Base-by-base conservation (phyloP, 192 early-diverging fungal species). In the Coemansia sp. region DNA sequence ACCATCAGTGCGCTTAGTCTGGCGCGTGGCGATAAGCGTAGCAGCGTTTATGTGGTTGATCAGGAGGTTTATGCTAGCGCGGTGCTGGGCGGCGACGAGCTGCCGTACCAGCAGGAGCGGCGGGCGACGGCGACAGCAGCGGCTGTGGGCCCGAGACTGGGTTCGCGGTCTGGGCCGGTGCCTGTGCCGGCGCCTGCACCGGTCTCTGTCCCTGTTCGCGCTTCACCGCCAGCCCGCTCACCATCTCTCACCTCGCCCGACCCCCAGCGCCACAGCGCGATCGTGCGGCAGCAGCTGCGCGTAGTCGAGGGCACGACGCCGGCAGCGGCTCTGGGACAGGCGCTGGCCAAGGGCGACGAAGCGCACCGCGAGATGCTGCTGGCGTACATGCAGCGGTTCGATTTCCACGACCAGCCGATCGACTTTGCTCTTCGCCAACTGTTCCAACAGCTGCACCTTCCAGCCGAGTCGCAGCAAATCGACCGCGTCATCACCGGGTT, bases 401-500 rank as follows among this genome's bases (percentile, higher is more conserved):
- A 87, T 65, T 90, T 90, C 73, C 57, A 68, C 50, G 73, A 85
- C 20, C 83, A 86, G 72, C 86, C 89, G 2, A 76, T 90, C 25
- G 89, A 90, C 70, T 71, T 89, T 51, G 87, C 89, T 5, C 79
- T 90, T 54, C 78, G 92, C 61, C 88, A 87, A 77, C 83, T 93
- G 45, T 78, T 94, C 55, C 82, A 86, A 45, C 83, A 88, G 71
- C 85, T 92, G 48, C 83, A 86, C 48, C 82, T 94, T 45, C 92
- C 92, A 7, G 87, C 88, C 51, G 92, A 94, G 80, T 82, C 87
- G 45, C 91, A 92, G 78, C 89, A 94, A 73, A 94, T 94, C 63
- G 92, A 94, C 73, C 85, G 90, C 22, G 86, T 90, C 30, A 82
- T 94, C 59, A 85, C 85, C 25, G 79, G 87, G 11, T 94, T 94